Evolutionary conservation across 148 eudicot genomes (phyloP).

Genomic region (Arctostaphylos glauca): DNA sequence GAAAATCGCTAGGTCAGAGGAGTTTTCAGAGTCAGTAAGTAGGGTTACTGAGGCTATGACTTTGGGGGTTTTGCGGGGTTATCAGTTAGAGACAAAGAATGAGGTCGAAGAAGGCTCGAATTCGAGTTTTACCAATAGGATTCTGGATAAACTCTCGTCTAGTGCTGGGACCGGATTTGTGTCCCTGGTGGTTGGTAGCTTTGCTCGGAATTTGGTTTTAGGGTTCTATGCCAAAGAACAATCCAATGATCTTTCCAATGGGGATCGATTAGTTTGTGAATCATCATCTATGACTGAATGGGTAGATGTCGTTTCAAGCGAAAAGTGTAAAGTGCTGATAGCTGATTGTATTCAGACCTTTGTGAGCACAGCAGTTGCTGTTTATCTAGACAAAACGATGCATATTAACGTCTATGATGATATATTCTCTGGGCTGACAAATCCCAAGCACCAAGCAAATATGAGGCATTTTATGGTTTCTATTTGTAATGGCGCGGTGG

Average conservation of each 20-base stretch:
- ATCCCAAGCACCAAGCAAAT: constrained; percentile 60
- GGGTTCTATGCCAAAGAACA: constrained; percentile 40
- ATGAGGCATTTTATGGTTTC: constrained; percentile 57
- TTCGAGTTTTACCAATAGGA: constrained; percentile 41
- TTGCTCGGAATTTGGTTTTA: constrained; percentile 74
- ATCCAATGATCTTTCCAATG: constrained; percentile 20
- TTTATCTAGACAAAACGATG: constrained; percentile 69
- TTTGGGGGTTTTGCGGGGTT: constrained; percentile 56
- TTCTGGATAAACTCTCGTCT: constrained; percentile 57
- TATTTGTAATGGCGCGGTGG: constrained; percentile 68
- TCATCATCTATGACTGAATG: constrained; percentile 30
- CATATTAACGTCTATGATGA: constrained; percentile 63
- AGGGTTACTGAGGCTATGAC: constrained; percentile 57
- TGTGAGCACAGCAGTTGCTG: constrained; percentile 78
- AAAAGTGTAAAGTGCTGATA: constrained; percentile 42
- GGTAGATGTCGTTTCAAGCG: constrained; percentile 44
- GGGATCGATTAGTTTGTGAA: constrained; percentile 14
- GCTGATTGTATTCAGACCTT: constrained; percentile 60
- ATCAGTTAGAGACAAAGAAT: constrained; percentile 21
- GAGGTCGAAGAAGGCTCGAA: constrained; percentile 27
- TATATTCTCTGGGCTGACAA: constrained; percentile 65
- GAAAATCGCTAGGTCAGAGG: constrained; percentile 59
- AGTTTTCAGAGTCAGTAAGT: constrained; percentile 48
- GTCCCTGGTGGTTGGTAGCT: constrained; percentile 76
- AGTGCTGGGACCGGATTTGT: constrained; percentile 71